Evolutionary conservation across 2,329 filamentous ascomycete species (phyloP).

Genomic region (Penicillium sp.): DNA sequence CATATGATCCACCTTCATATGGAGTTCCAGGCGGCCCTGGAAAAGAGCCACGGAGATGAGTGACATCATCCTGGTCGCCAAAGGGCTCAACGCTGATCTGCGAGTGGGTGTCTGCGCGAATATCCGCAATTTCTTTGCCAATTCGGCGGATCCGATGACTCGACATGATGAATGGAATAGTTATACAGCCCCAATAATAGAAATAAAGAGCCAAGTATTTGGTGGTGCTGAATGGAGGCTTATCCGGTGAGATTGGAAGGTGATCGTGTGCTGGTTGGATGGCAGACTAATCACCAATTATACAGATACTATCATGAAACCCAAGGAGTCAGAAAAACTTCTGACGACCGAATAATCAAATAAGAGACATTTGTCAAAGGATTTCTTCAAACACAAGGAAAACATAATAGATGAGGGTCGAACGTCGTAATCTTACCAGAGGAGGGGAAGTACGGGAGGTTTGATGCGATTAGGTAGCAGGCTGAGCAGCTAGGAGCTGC

Average conservation of each 20-base stretch:
- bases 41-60: conserved; percentile 81
- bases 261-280: background rate
- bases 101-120: conserved; percentile 69
- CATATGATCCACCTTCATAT: conserved; percentile 83
- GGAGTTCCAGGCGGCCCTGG: conserved; percentile 88
- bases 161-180: conserved; percentile 49
- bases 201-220: background rate
- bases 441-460: conserved; percentile 24
- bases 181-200: background rate
- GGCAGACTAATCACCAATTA: background rate
- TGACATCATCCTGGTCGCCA: conserved; percentile 69
- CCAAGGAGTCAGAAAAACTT: background rate
- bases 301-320: background rate
- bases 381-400: background rate
- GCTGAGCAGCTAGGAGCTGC: background rate
- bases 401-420: no score
- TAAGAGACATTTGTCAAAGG: background rate
- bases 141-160: conserved; percentile 62
- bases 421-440: conserved; percentile 25
- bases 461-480: background rate
- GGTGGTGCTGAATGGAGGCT: no score
- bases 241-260: background rate
- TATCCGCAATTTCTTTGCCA: conserved; percentile 55
- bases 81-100: conserved; percentile 72
- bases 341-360: background rate